These are phyloP conservation scores for Colletotrichum incanum DNA, from an alignment of 2,329 filamentous ascomycete genomes.

Conservation along the genomic window DNA sequence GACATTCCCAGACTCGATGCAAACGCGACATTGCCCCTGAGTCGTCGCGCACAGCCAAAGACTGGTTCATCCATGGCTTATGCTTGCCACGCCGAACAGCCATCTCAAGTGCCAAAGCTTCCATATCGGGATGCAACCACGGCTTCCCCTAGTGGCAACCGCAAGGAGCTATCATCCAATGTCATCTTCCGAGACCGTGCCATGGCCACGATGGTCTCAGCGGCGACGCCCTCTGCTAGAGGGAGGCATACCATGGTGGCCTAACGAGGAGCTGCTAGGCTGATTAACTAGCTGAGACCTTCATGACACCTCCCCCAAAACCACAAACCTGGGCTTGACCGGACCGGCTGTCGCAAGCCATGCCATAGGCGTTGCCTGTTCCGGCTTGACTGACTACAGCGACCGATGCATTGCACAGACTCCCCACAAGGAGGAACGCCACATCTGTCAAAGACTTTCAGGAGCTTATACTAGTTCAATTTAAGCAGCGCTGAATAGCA, in stretches of 20 bases:
- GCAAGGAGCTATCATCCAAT: constrained; percentile 6
- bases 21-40: constrained; percentile 28
- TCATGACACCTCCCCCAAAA: neutral
- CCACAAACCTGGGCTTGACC: neutral
- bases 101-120: constrained; percentile 14
- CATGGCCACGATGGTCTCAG: constrained; percentile 4
- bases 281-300: neutral
- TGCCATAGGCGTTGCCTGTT: neutral
- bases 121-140: neutral
- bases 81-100: constrained; percentile 1
- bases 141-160: constrained; percentile 10
- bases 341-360: neutral
- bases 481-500: constrained; percentile 4
- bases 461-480: neutral
- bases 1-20: constrained; percentile 1
- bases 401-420: neutral
- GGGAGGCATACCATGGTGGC: neutral
- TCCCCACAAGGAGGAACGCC: constrained; percentile 9
- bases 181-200: neutral
- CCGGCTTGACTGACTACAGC: constrained; percentile 12
- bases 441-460: constrained; percentile 3
- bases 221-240: neutral
- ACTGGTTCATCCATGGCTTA: constrained; percentile 22
- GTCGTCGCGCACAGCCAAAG: constrained; percentile 14
- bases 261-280: neutral